Percentiles rank a stretch among this genome's conserved stretches.
Evolutionary conservation across 1,284 basidiomycete species (phyloP).

Genomic region (Rhodofomes roseus): DNA sequence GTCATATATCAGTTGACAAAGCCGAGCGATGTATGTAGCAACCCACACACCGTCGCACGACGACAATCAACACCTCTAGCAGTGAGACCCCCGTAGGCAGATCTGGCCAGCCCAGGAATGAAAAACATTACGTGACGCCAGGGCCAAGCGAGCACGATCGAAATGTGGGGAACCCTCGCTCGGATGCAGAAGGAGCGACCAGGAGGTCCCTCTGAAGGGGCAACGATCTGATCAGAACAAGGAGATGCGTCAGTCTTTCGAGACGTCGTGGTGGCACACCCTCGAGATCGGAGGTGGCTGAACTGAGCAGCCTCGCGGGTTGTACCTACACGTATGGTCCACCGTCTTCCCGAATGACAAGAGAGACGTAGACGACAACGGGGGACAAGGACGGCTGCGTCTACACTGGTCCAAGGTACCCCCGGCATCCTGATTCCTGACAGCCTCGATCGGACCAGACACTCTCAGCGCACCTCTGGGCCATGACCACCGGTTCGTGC

Average conservation of each 20-base stretch:
- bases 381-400: background rate
- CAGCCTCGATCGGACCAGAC: background rate
- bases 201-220: no score
- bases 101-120: background rate
- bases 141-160: background rate
- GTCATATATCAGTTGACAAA: background rate
- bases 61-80: background rate
- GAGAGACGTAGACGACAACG: no score
- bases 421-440: no score
- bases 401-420: no score
- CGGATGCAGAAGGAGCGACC: background rate
- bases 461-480: no score
- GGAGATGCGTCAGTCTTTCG: background rate
- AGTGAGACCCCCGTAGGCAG: background rate
- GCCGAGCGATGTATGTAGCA: background rate
- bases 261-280: background rate
- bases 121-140: background rate
- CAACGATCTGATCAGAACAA: background rate
- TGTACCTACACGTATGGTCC: no score
- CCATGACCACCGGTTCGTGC: background rate
- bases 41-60: background rate
- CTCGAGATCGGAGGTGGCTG: no score
- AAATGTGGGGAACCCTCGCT: background rate
- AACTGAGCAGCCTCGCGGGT: no score
- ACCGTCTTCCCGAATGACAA: no score